phyloP scores from a whole-genome alignment of 2,329 filamentous ascomycete species.

The Sporothrix euskadiensis region DNA sequence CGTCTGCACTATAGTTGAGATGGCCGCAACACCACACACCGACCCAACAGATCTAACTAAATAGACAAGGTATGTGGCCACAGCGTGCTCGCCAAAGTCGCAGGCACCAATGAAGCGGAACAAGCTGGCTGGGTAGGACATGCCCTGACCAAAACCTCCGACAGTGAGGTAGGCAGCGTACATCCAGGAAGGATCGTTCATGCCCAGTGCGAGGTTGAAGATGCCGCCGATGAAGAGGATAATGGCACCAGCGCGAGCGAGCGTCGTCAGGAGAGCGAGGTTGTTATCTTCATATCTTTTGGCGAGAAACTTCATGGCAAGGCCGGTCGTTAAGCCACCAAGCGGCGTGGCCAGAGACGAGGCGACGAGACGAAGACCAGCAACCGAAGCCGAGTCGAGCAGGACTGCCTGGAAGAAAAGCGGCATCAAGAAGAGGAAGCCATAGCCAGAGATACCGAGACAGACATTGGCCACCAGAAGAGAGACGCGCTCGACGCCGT shows the following conservation, averaged over 20 bases:
- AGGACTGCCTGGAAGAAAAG: conserved; percentile 70
- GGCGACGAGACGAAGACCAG: conserved; percentile 64
- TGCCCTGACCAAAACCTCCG: conserved; percentile 31
- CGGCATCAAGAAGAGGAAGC: conserved; percentile 68
- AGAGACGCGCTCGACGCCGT: conserved; percentile 54
- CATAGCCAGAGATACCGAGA: conserved; percentile 62
- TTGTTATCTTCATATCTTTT: conserved; percentile 39
- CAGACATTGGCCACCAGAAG: conserved; percentile 62
- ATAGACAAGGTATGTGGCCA: conserved; percentile 27
- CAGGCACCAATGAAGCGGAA: background rate
- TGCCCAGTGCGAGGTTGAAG: conserved; percentile 48
- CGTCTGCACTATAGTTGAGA: conserved; percentile 28
- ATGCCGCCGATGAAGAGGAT: conserved; percentile 52
- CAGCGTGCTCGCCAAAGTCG: conserved; percentile 26
- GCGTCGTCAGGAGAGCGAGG: conserved; percentile 48
- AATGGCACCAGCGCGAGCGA: conserved; percentile 53
- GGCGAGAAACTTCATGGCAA: conserved; percentile 55
- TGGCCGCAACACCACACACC: conserved; percentile 28
- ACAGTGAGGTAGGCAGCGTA: conserved; percentile 41
- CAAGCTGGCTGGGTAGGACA: conserved; percentile 26
- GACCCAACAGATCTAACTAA: conserved; percentile 27
- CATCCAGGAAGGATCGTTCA: conserved; percentile 54
- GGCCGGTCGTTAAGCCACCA: conserved; percentile 57
- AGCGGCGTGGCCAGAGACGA: conserved; percentile 62
- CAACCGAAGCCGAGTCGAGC: conserved; percentile 62